Evolutionary conservation across 345 rosid genomes (phyloP).

Genomic region (Syzygium grande): DNA sequence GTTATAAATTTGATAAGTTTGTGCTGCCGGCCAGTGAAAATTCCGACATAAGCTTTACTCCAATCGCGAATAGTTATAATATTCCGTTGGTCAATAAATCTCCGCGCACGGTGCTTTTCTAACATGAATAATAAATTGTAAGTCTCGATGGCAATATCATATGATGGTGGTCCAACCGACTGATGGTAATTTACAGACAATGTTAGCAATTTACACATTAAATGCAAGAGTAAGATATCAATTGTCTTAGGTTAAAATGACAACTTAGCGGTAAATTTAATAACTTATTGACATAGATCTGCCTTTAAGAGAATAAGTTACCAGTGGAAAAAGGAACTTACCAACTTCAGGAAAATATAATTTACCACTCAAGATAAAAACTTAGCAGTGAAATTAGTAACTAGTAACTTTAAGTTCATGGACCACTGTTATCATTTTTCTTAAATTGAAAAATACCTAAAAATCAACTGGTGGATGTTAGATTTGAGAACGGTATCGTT

Average conservation of each 20-base stretch:
- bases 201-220: not conserved
- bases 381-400: not conserved
- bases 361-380: not conserved
- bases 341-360: not conserved
- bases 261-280: not conserved
- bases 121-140: not conserved
- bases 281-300: too few relatives aligned
- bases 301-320: not conserved
- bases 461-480: too few relatives aligned
- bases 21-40: not conserved
- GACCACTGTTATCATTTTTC: too few relatives aligned
- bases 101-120: not conserved
- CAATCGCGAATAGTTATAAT: not conserved
- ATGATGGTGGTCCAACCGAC: not conserved
- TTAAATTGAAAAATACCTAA: too few relatives aligned
- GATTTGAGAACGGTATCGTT: fast-evolving
- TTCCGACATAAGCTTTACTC: not conserved
- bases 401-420: too few relatives aligned
- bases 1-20: not conserved
- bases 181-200: not conserved
- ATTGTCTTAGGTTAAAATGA: not conserved
- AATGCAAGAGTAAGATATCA: not conserved
- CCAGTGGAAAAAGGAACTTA: not conserved
- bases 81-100: not conserved
- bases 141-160: not conserved